Base-by-base conservation (phyloP, 352 stramenopile genomes). In the Globisporangium cylindrosporum region DNA sequence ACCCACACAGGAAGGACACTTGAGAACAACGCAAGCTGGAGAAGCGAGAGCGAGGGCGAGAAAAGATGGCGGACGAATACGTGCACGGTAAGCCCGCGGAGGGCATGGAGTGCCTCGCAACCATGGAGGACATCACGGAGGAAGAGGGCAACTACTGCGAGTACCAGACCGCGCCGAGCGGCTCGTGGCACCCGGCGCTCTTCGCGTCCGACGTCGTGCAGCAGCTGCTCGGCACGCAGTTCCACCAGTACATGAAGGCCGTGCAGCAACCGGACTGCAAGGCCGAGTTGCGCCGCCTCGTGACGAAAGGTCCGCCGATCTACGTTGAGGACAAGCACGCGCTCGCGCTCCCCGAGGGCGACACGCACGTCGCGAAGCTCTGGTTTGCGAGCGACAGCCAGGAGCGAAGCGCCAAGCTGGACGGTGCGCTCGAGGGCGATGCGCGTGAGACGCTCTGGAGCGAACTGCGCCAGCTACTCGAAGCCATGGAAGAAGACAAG, bases 111-210 rank as follows among this genome's bases (percentile, higher is more conserved):
- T 98, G 95, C 75, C 79, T 98, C 46, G 91, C 88, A 57, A 97
- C 92, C 14, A 98, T 98, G 92, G 95, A 98, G 69, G 94, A 98
- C 77, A 98, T 98, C 73, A 98, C 93, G 14, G 78, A 92, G 63
- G 91, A 95, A 48, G 82, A 90, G 2, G 77, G 81, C 15, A 94
- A 94, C 77, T 96, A 95, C 77, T 92, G 84, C 64, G 94, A 98
- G 79, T 98, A 97, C 82, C 92, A 98, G 82, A 96, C 88, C 18
- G 79, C 79, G 66, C 93, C 93, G 4, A 97, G 90, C 59, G 82
- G 92, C 68, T 75, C 74, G 68, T 98, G 94, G 94, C 82, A 97
- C 66, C 80, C 93, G 18, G 82, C 83, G 69, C 76, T 88, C 54
- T 94, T 93, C 71, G 82, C 82, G 27, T 72, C 78, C 3, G 84